A percentile compares a stretch with the other conserved stretches of the same genome.
These are phyloP conservation scores for Sclerotinia sclerotiorum DNA, from an alignment of 2,329 filamentous ascomycete genomes.

Conservation along the genomic window DNA sequence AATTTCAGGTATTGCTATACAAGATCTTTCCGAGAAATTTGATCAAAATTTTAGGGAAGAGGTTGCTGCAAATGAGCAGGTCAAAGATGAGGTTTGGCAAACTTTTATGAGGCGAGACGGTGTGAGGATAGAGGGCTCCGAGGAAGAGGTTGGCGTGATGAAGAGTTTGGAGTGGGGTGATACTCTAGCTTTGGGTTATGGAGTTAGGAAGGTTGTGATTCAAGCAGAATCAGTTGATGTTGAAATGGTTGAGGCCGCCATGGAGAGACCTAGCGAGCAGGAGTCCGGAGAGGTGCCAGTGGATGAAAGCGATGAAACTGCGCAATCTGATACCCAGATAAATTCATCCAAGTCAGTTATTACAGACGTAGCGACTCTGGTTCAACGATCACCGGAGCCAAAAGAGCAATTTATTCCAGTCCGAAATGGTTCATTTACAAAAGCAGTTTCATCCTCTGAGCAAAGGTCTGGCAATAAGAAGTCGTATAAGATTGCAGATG, in stretches of 20 bases:
- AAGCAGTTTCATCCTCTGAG: neutral
- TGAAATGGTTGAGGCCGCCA: neutral
- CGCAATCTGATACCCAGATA: neutral
- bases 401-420: neutral
- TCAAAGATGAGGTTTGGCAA: slow-evolving; percentile 27
- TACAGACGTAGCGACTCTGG: neutral
- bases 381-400: neutral
- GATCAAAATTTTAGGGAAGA: slow-evolving; percentile 9
- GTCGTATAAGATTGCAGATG: slow-evolving; percentile 18
- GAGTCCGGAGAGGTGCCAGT: neutral
- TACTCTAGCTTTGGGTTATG: slow-evolving; percentile 20
- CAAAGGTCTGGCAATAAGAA: slow-evolving; percentile 1
- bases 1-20: slow-evolving; percentile 25
- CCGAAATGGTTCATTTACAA: neutral
- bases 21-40: slow-evolving; percentile 24
- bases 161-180: slow-evolving; percentile 17
- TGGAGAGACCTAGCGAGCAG: neutral
- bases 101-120: slow-evolving; percentile 18
- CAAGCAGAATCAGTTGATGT: neutral
- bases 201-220: slow-evolving; percentile 23
- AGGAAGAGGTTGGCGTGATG: slow-evolving; percentile 13
- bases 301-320: neutral
- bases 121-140: slow-evolving; percentile 15
- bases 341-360: neutral
- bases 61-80: neutral